Evolutionary conservation across 805 yeast genomes (phyloP).

Genomic region (Kluyveromyces lactis): DNA sequence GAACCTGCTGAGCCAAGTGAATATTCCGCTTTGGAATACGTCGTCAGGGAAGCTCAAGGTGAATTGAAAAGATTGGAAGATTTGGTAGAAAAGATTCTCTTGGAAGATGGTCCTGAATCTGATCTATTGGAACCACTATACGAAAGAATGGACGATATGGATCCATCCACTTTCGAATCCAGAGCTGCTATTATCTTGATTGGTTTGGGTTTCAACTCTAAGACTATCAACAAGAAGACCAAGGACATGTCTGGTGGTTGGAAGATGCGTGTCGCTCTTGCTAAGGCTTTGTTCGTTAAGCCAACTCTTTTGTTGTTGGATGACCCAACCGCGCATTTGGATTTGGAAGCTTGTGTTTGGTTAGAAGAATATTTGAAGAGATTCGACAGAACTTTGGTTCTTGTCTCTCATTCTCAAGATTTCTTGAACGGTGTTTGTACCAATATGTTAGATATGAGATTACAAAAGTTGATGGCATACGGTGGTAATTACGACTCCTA

Average conservation of each 20-base stretch:
- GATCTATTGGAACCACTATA: slow-evolving; percentile 77
- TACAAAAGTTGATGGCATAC: slow-evolving; percentile 60
- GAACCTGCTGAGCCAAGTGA: slow-evolving; percentile 97
- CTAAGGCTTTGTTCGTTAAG: slow-evolving; percentile 95
- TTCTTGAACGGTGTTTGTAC: slow-evolving; percentile 98
- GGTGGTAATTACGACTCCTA: slow-evolving; percentile 99
- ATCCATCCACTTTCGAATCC: slow-evolving; percentile 90
- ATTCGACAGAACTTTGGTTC: slow-evolving; percentile 86
- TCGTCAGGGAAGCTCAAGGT: slow-evolving; percentile 90
- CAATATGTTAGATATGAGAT: slow-evolving; percentile 96
- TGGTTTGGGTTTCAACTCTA: slow-evolving; percentile 92
- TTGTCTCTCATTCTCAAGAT: slow-evolving; percentile 98
- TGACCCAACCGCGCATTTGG: slow-evolving; percentile 99
- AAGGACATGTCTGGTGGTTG: slow-evolving; percentile 99
- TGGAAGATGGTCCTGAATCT: slow-evolving; percentile 91
- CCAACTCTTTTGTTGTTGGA: slow-evolving; percentile 91
- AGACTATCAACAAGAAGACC: slow-evolving; percentile 85
- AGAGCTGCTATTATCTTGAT: slow-evolving; percentile 92
- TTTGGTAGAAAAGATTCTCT: slow-evolving; percentile 79
- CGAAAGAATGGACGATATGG: slow-evolving; percentile 94
- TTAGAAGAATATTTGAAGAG: slow-evolving; percentile 94
- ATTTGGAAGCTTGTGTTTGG: slow-evolving; percentile 99
- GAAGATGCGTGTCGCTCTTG: slow-evolving; percentile 99
- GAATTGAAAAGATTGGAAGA: slow-evolving; percentile 89
- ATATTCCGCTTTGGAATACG: slow-evolving; percentile 88